Evolutionary conservation across 345 rosid species (phyloP), one percentile per base, ranked within the genome.

Genomic region (Erucastrum elatum): DNA sequence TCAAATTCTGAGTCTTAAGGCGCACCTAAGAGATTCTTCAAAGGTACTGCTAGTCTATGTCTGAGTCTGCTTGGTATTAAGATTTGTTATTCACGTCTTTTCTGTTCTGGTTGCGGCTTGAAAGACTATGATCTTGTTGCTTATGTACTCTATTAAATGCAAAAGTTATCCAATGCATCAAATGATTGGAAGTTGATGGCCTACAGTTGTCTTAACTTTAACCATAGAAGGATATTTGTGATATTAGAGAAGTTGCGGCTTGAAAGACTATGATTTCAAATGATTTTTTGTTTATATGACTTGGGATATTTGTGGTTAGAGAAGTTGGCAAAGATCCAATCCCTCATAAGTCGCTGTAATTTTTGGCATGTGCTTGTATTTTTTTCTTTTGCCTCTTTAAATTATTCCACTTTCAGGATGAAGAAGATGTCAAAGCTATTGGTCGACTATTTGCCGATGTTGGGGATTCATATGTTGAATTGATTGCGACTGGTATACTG

Each of bases 371-470:
- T 66, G 29, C 51, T 58, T 72, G 64, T 61, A 17, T 6, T 71
- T 68, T 68, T 59, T 61, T 51, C 65, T 44, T 37, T 61, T 51
- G 30, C 41, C 66, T 62, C 82, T 81, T 81, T 27, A 5, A 39
- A 71, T 25, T 12, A 39, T 70, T 66, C 81, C 69, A 31, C 79
- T 82, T 66, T 73, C 89, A 95, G 98, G 99, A 95, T 82, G 99
- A 93, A 75, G 99, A 95, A 84, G 99, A 93, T 84, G 88, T 93
- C 83, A 95, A 93, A 83, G 98, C 99, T 76, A 93, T 95, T 75
- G 99, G 94, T 82, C 89, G 97, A 69, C 87, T 95, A 81, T 91
- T 95, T 68, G 96, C 99, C 70, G 99, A 93, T 78, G 87, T 93
- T 86, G 99, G 99, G 55, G 99, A 95, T 89, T 90, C 97, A 61